Evolutionary conservation across 495 filamentous ascomycete genomes (phyloP).

Genomic region (Penicillium cataractarum): DNA sequence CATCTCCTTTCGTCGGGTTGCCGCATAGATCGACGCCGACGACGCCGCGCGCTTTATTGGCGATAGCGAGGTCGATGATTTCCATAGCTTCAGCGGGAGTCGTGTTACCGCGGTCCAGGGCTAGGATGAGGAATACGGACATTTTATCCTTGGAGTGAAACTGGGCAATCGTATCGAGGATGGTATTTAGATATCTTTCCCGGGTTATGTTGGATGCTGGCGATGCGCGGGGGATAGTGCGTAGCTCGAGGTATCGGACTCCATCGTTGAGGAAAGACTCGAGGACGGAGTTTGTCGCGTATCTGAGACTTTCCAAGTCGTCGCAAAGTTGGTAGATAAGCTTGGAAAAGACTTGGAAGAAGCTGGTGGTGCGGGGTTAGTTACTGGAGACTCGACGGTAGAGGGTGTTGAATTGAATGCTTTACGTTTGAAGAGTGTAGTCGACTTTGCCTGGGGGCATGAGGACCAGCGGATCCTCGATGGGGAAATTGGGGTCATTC

Average conservation of each 20-base stretch:
- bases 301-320: constrained; percentile 56
- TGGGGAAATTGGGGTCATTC: constrained; percentile 44
- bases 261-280: constrained; percentile 70
- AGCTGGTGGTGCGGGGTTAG: constrained; percentile 41
- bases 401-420: constrained; percentile 22
- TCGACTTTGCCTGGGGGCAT: constrained; percentile 72
- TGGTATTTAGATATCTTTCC: constrained; percentile 63
- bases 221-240: constrained; percentile 74
- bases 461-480: constrained; percentile 69
- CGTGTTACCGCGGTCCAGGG: constrained; percentile 68
- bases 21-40: constrained; percentile 84
- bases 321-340: constrained; percentile 78
- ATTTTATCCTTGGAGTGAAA: constrained; percentile 47
- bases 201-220: constrained; percentile 56
- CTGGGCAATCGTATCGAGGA: constrained; percentile 60
- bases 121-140: constrained; percentile 69
- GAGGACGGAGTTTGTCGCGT: constrained; percentile 71
- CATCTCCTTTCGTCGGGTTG: constrained; percentile 66
- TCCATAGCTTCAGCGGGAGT: constrained; percentile 57
- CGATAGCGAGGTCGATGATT: constrained; percentile 64
- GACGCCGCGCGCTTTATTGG: constrained; percentile 58
- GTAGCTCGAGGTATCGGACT: constrained; percentile 78
- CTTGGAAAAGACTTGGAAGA: constrained; percentile 78
- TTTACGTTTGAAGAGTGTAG: constrained; percentile 69
- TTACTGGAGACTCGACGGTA: background rate